Percentiles rank a stretch among this genome's conserved stretches.
Conservation (phyloP, 352 stramenopile species). For the Globisporangium paddicum region DNA sequence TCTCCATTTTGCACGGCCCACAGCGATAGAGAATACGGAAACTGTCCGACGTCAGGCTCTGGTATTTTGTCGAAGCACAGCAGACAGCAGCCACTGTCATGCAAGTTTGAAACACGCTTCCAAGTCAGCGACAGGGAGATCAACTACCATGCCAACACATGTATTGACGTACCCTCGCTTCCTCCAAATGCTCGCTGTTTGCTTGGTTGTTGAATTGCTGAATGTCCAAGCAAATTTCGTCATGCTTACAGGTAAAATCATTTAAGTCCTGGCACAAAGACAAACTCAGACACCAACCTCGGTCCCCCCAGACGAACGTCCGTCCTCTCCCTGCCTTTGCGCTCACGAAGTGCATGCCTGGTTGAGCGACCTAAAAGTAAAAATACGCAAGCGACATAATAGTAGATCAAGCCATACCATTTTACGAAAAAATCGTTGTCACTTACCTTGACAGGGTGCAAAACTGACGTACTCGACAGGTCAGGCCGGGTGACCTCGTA, state of each 20-base stretch:
- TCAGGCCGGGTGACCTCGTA: constrained; percentile 38
- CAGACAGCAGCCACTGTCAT: constrained; percentile 41
- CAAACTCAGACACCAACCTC: constrained; percentile 25
- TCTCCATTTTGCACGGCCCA: constrained; percentile 39
- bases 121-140: background rate
- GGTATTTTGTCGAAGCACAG: constrained; percentile 39
- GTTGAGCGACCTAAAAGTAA: constrained; percentile 35
- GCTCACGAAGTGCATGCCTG: constrained; percentile 47
- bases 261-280: background rate
- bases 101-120: background rate
- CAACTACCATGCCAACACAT: background rate
- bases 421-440: background rate
- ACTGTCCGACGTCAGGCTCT: constrained; percentile 65
- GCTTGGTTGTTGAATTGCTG: constrained; percentile 23
- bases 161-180: constrained; percentile 22
- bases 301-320: constrained; percentile 77
- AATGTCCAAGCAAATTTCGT: background rate
- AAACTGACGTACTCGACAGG: constrained; percentile 37
- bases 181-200: constrained; percentile 34
- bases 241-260: background rate
- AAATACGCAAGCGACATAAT: background rate
- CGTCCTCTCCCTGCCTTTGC: constrained; percentile 49
- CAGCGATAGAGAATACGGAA: constrained; percentile 70
- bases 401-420: background rate
- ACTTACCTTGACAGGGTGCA: constrained; percentile 47